These are phyloP conservation scores for Selaginella moellendorffii DNA, from an alignment of 75 land plant genomes.

Conservation along the genomic window DNA sequence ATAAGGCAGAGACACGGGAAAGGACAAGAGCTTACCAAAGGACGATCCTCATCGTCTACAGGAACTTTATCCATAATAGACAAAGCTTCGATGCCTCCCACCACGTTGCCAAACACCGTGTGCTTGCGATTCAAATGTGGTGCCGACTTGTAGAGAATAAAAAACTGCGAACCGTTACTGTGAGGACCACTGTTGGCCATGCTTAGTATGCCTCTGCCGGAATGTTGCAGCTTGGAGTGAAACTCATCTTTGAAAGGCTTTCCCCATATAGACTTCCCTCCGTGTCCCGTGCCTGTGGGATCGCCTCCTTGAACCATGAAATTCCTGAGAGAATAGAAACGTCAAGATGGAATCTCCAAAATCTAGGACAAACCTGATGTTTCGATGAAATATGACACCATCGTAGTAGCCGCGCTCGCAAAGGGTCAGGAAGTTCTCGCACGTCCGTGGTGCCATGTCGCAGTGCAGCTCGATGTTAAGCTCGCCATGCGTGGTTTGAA, in stretches of 20 bases:
- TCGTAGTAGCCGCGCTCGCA: constrained; percentile 91
- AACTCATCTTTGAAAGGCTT: constrained; percentile 95
- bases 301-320: constrained; percentile 99
- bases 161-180: constrained; percentile 92
- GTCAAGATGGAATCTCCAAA: no score
- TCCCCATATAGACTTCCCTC: constrained; percentile 95
- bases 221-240: constrained; percentile 73
- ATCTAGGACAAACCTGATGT: no score
- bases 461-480: constrained; percentile 91
- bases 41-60: constrained; percentile 82
- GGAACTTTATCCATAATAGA: constrained; percentile 91
- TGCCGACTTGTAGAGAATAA: constrained; percentile 88
- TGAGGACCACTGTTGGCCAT: constrained; percentile 99
- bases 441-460: constrained; percentile 82
- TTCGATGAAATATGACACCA: constrained; percentile 74
- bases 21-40: constrained; percentile 38
- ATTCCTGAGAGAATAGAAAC: constrained; percentile 48
- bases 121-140: constrained; percentile 86
- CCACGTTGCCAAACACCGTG: constrained; percentile 85
- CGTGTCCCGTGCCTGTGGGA: constrained; percentile 91
- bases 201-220: constrained; percentile 83
- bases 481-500: constrained; percentile 92
- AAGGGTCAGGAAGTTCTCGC: constrained; percentile 90
- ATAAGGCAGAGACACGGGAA: background rate
- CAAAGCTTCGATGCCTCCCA: constrained; percentile 74